Base-by-base conservation (phyloP, 495 filamentous ascomycete species). In the Glarea lozoyensis region DNA sequence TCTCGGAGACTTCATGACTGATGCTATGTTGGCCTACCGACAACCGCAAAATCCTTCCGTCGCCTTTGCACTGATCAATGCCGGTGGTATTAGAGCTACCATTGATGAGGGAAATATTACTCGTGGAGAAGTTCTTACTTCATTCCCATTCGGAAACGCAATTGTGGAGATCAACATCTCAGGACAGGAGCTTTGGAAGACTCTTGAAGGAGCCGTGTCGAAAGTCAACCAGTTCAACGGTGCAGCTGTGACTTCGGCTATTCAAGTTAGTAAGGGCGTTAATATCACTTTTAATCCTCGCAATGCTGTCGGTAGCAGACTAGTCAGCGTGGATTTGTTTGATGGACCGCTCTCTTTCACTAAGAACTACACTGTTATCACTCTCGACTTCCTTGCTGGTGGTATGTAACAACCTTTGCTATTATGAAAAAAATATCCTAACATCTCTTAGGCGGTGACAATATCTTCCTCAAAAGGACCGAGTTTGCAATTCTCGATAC, bases 81-180 rank as follows among this genome's bases (percentile, higher is more conserved):
- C 66, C 2, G 75, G 75, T 17, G 76, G 75, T 3, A 66, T 78
- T 40, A 70, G 74, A 5, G 70, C 74, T 0, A 67, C 66, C 13
- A 78, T 79, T 38, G 71, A 73, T 33, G 52, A 43, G 1, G 65
- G 74, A 19, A 43, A 55, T 16, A 69, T 78, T 45, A 79, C 71
- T 2, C 61, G 70, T 5, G 72, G 73, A 12, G 64, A 75, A 33
- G 66, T 78, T 0, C 54, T 77, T 7, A 76, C 70, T 0, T 60
- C 70, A 1, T 79, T 77, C 46, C 76, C 74, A 9, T 79, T 79
- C 46, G 63, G 66, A 37, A 78, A 78, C 52, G 59, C 71, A 13
- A 61, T 78, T 2, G 72, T 73, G 5, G 68, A 72, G 42, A 37
- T 75, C 9, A 44, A 35, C 0, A 55, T 72, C 21, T 53, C 60